These are phyloP conservation scores for Kandelia obovata DNA, from an alignment of 345 rosid genomes.

Conservation along the genomic window DNA sequence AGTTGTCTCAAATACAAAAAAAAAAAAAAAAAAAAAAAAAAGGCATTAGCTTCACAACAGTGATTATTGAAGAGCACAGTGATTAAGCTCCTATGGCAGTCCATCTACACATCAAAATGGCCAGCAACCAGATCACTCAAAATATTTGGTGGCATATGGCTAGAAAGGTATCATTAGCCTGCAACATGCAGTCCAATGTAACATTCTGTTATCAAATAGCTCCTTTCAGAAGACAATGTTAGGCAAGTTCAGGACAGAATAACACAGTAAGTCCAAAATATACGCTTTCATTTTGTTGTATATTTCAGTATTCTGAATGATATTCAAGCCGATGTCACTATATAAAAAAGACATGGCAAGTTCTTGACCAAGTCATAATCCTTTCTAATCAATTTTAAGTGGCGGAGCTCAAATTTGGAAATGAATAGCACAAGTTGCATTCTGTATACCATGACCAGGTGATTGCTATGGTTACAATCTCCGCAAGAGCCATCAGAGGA, in stretches of 20 bases:
- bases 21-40: no score
- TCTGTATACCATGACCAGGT: slow-evolving; percentile 9
- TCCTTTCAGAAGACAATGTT: background rate
- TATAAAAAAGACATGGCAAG: slow-evolving; percentile 4
- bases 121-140: no score
- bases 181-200: no score
- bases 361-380: slow-evolving; percentile 9
- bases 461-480: slow-evolving; percentile 12
- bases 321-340: slow-evolving; percentile 19
- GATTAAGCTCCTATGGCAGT: no score
- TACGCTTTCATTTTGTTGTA: background rate
- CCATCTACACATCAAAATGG: no score
- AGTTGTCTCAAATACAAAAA: no score
- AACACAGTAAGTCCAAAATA: background rate
- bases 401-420: background rate
- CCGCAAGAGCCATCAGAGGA: background rate
- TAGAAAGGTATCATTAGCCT: no score
- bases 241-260: background rate
- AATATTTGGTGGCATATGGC: no score
- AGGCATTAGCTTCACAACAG: no score
- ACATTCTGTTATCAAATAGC: no score
- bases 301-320: background rate
- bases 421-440: slow-evolving; percentile 19
- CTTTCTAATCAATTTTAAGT: slow-evolving; percentile 17
- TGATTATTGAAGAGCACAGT: no score